phyloP scores from a whole-genome alignment of 225 moss, liverwort and hornwort genomes.

The Bryum argenteum region DNA sequence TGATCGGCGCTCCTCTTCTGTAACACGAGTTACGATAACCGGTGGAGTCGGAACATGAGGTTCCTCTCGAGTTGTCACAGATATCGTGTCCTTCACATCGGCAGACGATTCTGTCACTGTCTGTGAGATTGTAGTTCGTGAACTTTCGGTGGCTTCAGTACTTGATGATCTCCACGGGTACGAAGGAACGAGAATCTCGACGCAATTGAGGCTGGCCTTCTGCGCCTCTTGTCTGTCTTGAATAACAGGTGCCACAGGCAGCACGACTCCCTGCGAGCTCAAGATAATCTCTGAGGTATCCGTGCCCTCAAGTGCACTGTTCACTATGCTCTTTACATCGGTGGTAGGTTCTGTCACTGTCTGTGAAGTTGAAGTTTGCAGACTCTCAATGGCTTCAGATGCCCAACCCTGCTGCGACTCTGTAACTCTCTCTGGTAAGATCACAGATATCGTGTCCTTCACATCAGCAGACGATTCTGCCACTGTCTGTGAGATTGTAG shows the following conservation, averaged over 20 bases:
- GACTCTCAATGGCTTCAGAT: constrained; percentile 12
- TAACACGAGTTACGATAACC: constrained; percentile 21
- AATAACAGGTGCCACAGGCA: constrained; percentile 20
- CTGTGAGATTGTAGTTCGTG: too few relatives aligned
- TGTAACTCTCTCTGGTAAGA: too few relatives aligned
- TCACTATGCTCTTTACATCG: neutral
- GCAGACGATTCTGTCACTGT: too few relatives aligned
- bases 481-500: too few relatives aligned
- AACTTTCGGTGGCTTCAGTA: too few relatives aligned
- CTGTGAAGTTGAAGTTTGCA: constrained; percentile 19
- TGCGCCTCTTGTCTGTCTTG: constrained; percentile 22
- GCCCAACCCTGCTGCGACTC: too few relatives aligned
- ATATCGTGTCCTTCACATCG: constrained; percentile 5
- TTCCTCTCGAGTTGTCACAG: constrained; percentile 41
- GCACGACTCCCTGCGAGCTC: constrained; percentile 27
- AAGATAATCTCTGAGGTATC: constrained; percentile 26
- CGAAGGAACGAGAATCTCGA: constrained; percentile 48
- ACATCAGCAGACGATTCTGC: too few relatives aligned
- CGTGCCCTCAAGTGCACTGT: neutral
- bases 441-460: constrained; percentile 28
- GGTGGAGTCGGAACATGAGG: constrained; percentile 11
- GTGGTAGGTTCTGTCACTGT: constrained; percentile 2
- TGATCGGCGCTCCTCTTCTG: constrained; percentile 39
- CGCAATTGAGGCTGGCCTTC: constrained; percentile 42
- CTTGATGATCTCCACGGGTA: constrained; percentile 53